These are phyloP conservation scores for Metschnikowia continentalis DNA, from an alignment of 805 yeast species.

Conservation along the genomic window DNA sequence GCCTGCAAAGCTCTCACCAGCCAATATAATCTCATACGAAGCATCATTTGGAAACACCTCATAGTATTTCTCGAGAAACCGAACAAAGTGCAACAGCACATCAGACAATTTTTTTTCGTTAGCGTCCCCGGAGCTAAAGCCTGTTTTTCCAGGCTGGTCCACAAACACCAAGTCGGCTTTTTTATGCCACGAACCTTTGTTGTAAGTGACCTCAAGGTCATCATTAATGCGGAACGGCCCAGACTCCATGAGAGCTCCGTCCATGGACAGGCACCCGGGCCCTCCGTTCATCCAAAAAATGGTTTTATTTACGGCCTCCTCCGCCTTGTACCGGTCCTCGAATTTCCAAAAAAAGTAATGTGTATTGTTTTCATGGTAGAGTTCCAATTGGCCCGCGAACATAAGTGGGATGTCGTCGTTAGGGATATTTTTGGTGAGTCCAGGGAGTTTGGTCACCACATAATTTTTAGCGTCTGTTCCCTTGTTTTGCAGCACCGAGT, in stretches of 20 bases:
- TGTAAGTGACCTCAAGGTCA: slow-evolving; percentile 42
- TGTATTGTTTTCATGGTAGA: slow-evolving; percentile 49
- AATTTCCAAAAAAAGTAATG: slow-evolving; percentile 79
- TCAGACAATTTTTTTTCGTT: slow-evolving; percentile 52
- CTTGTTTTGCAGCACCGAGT: slow-evolving; percentile 3
- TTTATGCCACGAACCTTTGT: slow-evolving; percentile 81
- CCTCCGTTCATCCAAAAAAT: slow-evolving; percentile 96
- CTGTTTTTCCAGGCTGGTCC: slow-evolving; percentile 95
- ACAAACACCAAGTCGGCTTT: slow-evolving; percentile 76
- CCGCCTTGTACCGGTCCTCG: slow-evolving; percentile 27
- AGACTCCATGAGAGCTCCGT: slow-evolving; percentile 88
- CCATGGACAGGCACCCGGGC: slow-evolving; percentile 98
- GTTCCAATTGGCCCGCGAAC: slow-evolving; percentile 65
- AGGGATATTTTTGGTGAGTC: slow-evolving; percentile 30
- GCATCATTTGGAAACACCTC: slow-evolving; percentile 69
- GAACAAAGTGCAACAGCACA: slow-evolving; percentile 59
- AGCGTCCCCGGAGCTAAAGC: slow-evolving; percentile 64
- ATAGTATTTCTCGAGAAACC: slow-evolving; percentile 64
- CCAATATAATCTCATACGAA: slow-evolving; percentile 62
- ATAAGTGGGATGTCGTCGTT: slow-evolving; percentile 43
- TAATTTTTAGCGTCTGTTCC: slow-evolving; percentile 12
- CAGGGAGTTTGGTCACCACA: slow-evolving; percentile 36
- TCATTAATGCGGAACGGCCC: slow-evolving; percentile 76
- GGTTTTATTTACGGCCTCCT: slow-evolving; percentile 40
- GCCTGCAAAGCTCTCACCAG: slow-evolving; percentile 97